Evolutionary conservation across 2,329 filamentous ascomycete genomes (phyloP).

Genomic region (Microdochium bolleyi): DNA sequence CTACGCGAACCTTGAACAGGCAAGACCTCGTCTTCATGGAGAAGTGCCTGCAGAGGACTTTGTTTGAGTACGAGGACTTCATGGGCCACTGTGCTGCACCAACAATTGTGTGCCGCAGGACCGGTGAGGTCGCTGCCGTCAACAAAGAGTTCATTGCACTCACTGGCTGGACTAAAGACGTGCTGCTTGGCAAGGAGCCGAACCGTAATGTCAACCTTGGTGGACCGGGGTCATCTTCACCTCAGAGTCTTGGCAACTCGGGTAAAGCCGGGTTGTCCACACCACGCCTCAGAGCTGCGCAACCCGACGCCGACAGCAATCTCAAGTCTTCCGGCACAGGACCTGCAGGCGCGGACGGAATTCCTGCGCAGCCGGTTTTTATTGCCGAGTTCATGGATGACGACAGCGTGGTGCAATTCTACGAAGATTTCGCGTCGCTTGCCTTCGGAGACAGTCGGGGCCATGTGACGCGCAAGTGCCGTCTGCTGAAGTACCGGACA

Average conservation of each 20-base stretch:
- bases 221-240: conserved; percentile 32
- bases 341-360: neutral
- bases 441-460: conserved; percentile 89
- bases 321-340: neutral
- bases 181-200: conserved; percentile 77
- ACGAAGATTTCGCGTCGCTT: conserved; percentile 88
- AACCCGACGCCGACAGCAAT: conserved; percentile 34
- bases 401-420: conserved; percentile 87
- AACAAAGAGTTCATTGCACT: conserved; percentile 96
- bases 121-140: conserved; percentile 88
- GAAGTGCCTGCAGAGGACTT: conserved; percentile 86
- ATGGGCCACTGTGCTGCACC: conserved; percentile 83
- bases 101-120: conserved; percentile 83
- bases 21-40: conserved; percentile 97
- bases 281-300: conserved; percentile 40
- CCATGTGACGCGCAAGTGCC: conserved; percentile 74
- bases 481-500: conserved; percentile 82
- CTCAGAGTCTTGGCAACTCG: conserved; percentile 26
- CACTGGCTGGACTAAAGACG: conserved; percentile 87
- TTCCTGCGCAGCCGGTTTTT: conserved; percentile 64
- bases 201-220: conserved; percentile 83
- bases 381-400: conserved; percentile 90
- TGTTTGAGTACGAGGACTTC: conserved; percentile 91
- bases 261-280: conserved; percentile 37
- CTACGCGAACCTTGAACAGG: conserved; percentile 77